Evolutionary conservation across 148 eudicot species (phyloP).

Genomic region (Persicaria maculosa): DNA sequence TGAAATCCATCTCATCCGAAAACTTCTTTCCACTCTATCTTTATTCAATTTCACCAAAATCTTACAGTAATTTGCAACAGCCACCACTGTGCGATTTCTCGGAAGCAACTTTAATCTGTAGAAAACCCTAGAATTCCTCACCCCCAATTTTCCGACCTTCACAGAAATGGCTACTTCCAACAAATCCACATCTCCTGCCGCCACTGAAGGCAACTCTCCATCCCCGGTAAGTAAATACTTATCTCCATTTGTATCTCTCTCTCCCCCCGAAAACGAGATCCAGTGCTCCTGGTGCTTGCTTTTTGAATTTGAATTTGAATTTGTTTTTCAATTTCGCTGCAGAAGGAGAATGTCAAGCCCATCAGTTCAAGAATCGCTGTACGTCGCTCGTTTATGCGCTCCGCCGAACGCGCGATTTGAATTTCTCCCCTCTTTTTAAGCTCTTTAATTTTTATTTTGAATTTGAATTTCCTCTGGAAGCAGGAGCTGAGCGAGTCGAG

Average conservation of each 20-base stretch:
- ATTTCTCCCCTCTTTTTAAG: background rate
- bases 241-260: background rate
- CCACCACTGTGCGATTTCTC: background rate
- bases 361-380: conserved; percentile 56
- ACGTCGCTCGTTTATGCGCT: background rate
- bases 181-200: conserved; percentile 4
- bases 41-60: background rate
- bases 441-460: background rate
- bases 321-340: conserved; percentile 26
- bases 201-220: background rate
- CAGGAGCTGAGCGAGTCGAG: conserved; percentile 75
- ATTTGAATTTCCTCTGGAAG: background rate
- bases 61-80: background rate
- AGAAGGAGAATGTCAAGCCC: conserved; percentile 47
- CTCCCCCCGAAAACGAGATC: background rate
- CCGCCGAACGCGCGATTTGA: background rate
- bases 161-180: background rate
- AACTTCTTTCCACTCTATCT: background rate
- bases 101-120: background rate
- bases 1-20: background rate
- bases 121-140: background rate
- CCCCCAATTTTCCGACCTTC: background rate
- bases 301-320: background rate
- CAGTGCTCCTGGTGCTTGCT: background rate
- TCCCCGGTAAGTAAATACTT: background rate